A percentile compares a stretch with the other conserved stretches of the same genome.
Evolutionary conservation across 1,284 basidiomycete genomes (phyloP).

Genomic region (Leccinum huronense): DNA sequence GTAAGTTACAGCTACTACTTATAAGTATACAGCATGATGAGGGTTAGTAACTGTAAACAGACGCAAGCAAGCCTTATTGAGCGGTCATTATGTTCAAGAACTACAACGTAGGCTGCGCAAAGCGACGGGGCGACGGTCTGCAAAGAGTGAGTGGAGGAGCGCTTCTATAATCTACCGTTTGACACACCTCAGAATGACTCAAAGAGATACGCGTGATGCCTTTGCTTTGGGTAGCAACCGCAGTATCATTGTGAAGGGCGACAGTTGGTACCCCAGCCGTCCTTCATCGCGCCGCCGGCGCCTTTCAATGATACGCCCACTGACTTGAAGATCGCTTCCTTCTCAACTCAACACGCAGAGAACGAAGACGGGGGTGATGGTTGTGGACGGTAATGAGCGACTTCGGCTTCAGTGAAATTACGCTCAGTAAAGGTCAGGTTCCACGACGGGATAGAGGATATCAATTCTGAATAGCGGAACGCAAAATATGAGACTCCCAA

Average conservation of each 20-base stretch:
- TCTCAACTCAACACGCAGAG: conserved; percentile 95
- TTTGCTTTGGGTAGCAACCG: conserved; percentile 69
- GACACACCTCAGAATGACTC: conserved; percentile 45
- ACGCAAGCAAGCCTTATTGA: neutral
- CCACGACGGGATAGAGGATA: conserved; percentile 86
- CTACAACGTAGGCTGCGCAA: conserved; percentile 62
- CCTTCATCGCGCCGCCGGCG: conserved; percentile 89
- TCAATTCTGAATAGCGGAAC: conserved; percentile 64
- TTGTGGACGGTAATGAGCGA: conserved; percentile 82
- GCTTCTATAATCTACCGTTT: neutral
- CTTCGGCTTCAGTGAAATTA: conserved; percentile 92
- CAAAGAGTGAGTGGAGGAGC: conserved; percentile 16
- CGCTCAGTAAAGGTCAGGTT: conserved; percentile 85
- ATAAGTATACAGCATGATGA: neutral
- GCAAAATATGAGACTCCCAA: conserved; percentile 12
- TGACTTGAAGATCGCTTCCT: conserved; percentile 99
- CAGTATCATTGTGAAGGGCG: conserved; percentile 79
- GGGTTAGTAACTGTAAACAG: conserved; percentile 1
- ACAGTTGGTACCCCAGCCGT: conserved; percentile 42
- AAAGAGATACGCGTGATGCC: conserved; percentile 80
- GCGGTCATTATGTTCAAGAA: neutral
- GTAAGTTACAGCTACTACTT: too few species aligned
- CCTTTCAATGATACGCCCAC: conserved; percentile 89
- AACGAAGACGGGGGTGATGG: conserved; percentile 90
- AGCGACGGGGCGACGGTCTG: conserved; percentile 73